phyloP scores from a whole-genome alignment of 495 filamentous ascomycete species.

The Aspergillus panamensis region DNA sequence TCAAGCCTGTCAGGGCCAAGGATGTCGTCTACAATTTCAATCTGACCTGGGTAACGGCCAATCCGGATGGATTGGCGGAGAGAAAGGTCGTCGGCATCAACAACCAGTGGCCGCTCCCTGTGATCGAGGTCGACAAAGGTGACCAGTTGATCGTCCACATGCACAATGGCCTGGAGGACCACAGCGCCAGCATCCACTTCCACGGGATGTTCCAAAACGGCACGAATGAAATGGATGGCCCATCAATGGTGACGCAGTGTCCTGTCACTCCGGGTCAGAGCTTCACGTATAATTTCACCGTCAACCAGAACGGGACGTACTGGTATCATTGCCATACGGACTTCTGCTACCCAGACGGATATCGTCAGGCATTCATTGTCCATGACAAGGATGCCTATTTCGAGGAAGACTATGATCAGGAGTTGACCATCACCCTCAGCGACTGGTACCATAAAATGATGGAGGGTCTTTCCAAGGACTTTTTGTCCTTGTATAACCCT shows the following conservation, averaged over 20 bases:
- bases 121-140: constrained; percentile 64
- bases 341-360: constrained; percentile 72
- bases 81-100: constrained; percentile 78
- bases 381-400: constrained; percentile 63
- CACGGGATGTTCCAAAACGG: constrained; percentile 74
- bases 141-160: constrained; percentile 70
- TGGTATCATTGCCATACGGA: constrained; percentile 78
- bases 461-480: constrained; percentile 38
- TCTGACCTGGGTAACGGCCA: constrained; percentile 73
- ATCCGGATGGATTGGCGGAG: constrained; percentile 67
- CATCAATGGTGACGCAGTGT: constrained; percentile 66
- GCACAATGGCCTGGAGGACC: constrained; percentile 67
- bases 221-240: constrained; percentile 72
- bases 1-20: constrained; percentile 39
- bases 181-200: constrained; percentile 70
- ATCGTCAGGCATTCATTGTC: constrained; percentile 67
- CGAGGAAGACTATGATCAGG: constrained; percentile 60
- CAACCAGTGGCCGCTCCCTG: constrained; percentile 70
- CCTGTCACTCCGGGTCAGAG: constrained; percentile 57
- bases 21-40: constrained; percentile 76
- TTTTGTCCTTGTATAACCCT: constrained; percentile 49
- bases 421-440: constrained; percentile 60
- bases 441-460: constrained; percentile 60
- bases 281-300: constrained; percentile 75
- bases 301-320: constrained; percentile 72